Percentiles rank a stretch among this genome's conserved stretches.
phyloP scores from a whole-genome alignment of 352 stramenopile genomes.

The Globisporangium iwayamae region DNA sequence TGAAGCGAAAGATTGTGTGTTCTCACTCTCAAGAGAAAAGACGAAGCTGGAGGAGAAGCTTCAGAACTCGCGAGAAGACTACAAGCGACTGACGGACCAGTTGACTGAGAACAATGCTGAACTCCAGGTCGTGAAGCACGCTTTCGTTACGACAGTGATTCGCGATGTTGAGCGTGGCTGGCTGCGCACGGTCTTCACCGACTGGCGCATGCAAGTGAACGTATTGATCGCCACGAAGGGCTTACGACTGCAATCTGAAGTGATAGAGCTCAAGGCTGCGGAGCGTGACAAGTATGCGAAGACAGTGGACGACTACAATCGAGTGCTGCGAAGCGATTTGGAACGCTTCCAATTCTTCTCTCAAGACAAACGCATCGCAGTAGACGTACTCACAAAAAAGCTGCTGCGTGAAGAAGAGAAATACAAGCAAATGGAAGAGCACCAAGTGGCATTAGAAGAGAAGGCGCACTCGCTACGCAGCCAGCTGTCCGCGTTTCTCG shows the following conservation, averaged over 20 bases:
- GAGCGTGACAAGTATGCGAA: slow-evolving; percentile 65
- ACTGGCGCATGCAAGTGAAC: slow-evolving; percentile 40
- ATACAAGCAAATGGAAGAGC: slow-evolving; percentile 55
- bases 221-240: slow-evolving; percentile 35
- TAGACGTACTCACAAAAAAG: slow-evolving; percentile 78
- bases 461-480: slow-evolving; percentile 36
- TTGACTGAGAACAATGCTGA: slow-evolving; percentile 46
- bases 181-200: slow-evolving; percentile 35
- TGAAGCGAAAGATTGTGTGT: slow-evolving; percentile 73
- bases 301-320: slow-evolving; percentile 68
- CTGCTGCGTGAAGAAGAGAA: slow-evolving; percentile 66
- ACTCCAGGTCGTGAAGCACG: slow-evolving; percentile 69
- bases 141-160: slow-evolving; percentile 48
- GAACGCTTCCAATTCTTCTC: slow-evolving; percentile 80
- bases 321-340: slow-evolving; percentile 63
- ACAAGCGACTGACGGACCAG: slow-evolving; percentile 32
- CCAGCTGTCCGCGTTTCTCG: slow-evolving; percentile 46
- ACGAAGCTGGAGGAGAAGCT: slow-evolving; percentile 60
- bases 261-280: slow-evolving; percentile 46
- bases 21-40: slow-evolving; percentile 61
- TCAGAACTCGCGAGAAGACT: slow-evolving; percentile 26
- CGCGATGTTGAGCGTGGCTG: slow-evolving; percentile 43
- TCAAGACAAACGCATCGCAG: slow-evolving; percentile 69
- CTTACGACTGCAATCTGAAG: slow-evolving; percentile 47
- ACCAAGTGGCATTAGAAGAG: slow-evolving; percentile 49